Conservation (phyloP, 2,329 filamentous ascomycete genomes). For the Colletotrichum viniferum region DNA sequence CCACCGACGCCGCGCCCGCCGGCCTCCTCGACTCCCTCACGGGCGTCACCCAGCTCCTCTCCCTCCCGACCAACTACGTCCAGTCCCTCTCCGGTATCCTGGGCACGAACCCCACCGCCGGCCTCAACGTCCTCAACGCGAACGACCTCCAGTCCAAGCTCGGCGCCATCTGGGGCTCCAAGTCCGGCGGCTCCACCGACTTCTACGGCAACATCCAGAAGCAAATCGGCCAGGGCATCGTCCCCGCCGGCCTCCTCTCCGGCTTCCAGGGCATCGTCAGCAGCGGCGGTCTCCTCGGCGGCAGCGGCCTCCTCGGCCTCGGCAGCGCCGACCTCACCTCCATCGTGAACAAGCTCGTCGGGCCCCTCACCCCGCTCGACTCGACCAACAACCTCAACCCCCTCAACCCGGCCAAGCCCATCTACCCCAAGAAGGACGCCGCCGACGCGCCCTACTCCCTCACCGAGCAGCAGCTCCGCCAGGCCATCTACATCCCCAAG, state of each 20-base stretch:
- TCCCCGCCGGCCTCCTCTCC: neutral
- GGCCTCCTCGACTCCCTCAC: conserved; percentile 1
- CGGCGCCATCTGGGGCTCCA: conserved; percentile 3
- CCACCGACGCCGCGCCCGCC: neutral
- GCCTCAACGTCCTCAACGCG: neutral
- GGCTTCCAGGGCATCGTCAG: conserved; percentile 4
- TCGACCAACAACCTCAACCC: conserved; percentile 2
- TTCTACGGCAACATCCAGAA: conserved; percentile 9
- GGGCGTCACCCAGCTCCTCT: neutral
- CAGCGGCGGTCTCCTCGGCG: neutral
- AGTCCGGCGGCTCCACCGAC: neutral
- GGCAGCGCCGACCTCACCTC: neutral
- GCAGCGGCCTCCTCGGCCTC: neutral
- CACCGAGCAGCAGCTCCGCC: conserved; percentile 47
- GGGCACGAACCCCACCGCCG: neutral
- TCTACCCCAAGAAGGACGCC: conserved; percentile 40
- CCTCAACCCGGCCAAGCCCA: neutral
- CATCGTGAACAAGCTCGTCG: neutral
- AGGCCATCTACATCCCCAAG: conserved; percentile 56
- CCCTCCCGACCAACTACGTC: conserved; percentile 2
- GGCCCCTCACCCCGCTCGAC: neutral
- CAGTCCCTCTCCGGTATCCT: neutral
- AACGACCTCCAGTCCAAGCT: conserved; percentile 5
- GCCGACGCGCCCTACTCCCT: conserved; percentile 54
- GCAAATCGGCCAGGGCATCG: neutral